Evolutionary conservation across 345 rosid genomes (phyloP).

Genomic region (Hibiscus tridactylites): DNA sequence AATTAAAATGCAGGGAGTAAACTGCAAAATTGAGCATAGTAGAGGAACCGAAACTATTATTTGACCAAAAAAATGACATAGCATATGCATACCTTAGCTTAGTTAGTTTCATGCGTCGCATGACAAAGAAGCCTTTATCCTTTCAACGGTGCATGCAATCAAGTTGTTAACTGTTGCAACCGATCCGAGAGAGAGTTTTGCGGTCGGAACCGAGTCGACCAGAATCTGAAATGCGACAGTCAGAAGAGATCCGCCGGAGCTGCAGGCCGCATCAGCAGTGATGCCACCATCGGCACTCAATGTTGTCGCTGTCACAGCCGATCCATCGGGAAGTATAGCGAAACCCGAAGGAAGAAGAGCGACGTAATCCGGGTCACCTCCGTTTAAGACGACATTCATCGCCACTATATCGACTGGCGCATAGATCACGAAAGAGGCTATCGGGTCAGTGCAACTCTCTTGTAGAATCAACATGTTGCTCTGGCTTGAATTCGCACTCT

Average conservation of each 20-base stretch:
- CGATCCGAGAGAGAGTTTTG: slow-evolving; percentile 59
- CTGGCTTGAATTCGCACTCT: slow-evolving; percentile 42
- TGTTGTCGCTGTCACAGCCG: neutral
- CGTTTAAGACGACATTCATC: slow-evolving; percentile 38
- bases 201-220: slow-evolving; percentile 49
- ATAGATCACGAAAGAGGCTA: slow-evolving; percentile 47
- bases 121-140: slow-evolving; percentile 49
- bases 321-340: slow-evolving; percentile 52
- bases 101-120: slow-evolving; percentile 26
- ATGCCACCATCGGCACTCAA: slow-evolving; percentile 10
- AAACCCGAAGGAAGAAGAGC: slow-evolving; percentile 64
- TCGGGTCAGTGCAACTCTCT: slow-evolving; percentile 48
- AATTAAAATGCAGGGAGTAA: too few relatives aligned
- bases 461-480: slow-evolving; percentile 54
- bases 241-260: slow-evolving; percentile 58
- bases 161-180: slow-evolving; percentile 78
- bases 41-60: too few relatives aligned
- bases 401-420: slow-evolving; percentile 51
- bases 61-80: neutral
- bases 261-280: neutral
- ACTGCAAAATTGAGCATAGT: too few relatives aligned
- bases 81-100: neutral
- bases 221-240: slow-evolving; percentile 76
- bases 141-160: slow-evolving; percentile 58
- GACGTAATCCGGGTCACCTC: slow-evolving; percentile 44